Percentiles rank a stretch among this genome's conserved stretches.
These are phyloP conservation scores for Trichomonascaceae sp. DNA, from an alignment of 1,139 yeast species.

Conservation along the genomic window DNA sequence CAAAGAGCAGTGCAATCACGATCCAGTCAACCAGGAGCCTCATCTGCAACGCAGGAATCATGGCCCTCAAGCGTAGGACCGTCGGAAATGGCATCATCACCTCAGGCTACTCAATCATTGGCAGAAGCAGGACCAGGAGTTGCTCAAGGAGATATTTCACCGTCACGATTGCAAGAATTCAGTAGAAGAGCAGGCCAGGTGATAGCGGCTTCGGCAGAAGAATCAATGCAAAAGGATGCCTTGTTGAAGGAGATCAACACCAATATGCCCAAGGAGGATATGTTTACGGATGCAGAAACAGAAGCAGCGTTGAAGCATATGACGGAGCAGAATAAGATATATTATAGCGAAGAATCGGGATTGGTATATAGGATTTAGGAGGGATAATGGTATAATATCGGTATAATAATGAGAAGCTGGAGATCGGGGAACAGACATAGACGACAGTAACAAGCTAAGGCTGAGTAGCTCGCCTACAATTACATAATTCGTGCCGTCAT, in stretches of 20 bases:
- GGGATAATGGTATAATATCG: not conserved
- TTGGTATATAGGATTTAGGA: constrained; percentile 21
- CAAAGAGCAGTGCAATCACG: constrained; percentile 16
- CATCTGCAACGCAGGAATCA: constrained; percentile 23
- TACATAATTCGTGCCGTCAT: too few species aligned
- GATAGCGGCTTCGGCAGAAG: constrained; percentile 30
- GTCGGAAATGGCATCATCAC: constrained; percentile 6
- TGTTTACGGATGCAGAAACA: constrained; percentile 32
- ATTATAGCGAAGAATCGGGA: constrained; percentile 23
- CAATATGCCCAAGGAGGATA: constrained; percentile 31
- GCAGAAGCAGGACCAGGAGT: constrained; percentile 15
- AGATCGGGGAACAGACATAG: too few species aligned
- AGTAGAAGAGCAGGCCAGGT: constrained; percentile 30
- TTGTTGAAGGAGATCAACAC: constrained; percentile 31
- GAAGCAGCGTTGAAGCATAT: constrained; percentile 33
- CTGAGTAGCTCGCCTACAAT: too few species aligned
- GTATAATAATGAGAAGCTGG: not conserved
- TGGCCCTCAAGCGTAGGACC: constrained; percentile 21
- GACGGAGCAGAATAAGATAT: constrained; percentile 34
- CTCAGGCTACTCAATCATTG: constrained; percentile 13
- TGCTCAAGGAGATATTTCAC: constrained; percentile 27
- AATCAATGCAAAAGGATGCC: constrained; percentile 22
- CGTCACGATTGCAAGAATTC: constrained; percentile 29
- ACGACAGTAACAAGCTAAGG: too few species aligned
- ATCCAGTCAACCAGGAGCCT: constrained; percentile 11